phyloP scores from a whole-genome alignment of 1,284 basidiomycete genomes.

The Cutaneotrichosporon cyanovorans region DNA sequence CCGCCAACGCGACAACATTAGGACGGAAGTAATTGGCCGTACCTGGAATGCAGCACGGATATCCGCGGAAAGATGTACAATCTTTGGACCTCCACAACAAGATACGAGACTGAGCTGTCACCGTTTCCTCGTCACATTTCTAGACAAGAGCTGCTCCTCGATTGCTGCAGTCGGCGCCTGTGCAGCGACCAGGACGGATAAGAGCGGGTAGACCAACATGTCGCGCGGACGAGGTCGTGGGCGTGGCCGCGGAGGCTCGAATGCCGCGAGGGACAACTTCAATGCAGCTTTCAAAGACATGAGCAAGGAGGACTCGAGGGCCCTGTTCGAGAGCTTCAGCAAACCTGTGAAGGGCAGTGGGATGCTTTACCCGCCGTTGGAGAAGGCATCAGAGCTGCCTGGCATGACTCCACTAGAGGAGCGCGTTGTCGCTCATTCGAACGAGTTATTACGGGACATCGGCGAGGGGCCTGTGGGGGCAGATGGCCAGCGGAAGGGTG shows the following conservation, averaged over 20 bases:
- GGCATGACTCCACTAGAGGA: slow-evolving; percentile 22
- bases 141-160: too few species aligned
- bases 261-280: slow-evolving; percentile 16
- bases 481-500: slow-evolving; percentile 6
- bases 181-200: too few species aligned
- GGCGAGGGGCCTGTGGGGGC: slow-evolving; percentile 12
- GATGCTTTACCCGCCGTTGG: slow-evolving; percentile 37
- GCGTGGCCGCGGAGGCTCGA: slow-evolving; percentile 14
- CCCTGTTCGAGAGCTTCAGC: slow-evolving; percentile 17
- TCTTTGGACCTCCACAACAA: too few species aligned
- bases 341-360: slow-evolving; percentile 27
- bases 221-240: slow-evolving; percentile 12
- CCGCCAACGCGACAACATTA: slow-evolving; percentile 4
- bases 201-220: neutral
- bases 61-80: too few species aligned
- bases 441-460: slow-evolving; percentile 18
- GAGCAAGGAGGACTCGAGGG: slow-evolving; percentile 20
- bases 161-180: too few species aligned
- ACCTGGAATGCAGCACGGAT: too few species aligned
- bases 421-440: slow-evolving; percentile 19
- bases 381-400: slow-evolving; percentile 24
- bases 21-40: neutral
- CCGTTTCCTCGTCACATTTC: too few species aligned
- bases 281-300: slow-evolving; percentile 20
- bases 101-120: too few species aligned